Percentiles rank a stretch among this genome's conserved stretches.
These are phyloP conservation scores for Celoporthe dispersa DNA, from an alignment of 2,329 filamentous ascomycete genomes.

Conservation along the genomic window DNA sequence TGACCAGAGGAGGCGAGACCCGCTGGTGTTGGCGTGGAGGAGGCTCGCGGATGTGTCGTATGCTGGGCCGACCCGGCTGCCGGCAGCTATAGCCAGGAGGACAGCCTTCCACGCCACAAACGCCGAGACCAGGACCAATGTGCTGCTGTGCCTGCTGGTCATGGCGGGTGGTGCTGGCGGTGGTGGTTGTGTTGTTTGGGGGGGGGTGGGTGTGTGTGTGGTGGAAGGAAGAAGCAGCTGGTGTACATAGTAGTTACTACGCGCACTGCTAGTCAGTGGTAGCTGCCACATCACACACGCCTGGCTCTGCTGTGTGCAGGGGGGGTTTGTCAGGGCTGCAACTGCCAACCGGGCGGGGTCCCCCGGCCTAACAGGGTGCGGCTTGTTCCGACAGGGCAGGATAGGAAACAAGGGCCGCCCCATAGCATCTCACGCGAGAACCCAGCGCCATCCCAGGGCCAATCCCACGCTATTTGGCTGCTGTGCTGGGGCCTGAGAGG, in stretches of 20 bases:
- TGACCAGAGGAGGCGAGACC: constrained; percentile 41
- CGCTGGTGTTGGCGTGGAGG: constrained; percentile 34
- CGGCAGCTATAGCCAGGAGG: constrained; percentile 64
- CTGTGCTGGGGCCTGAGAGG: too few species aligned
- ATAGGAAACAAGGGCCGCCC: not conserved
- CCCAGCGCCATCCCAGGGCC: too few species aligned
- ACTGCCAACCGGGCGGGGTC: not conserved
- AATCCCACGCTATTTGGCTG: too few species aligned
- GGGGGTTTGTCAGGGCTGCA: not conserved
- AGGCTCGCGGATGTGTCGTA: constrained; percentile 79
- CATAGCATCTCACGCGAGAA: too few species aligned
- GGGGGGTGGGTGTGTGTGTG: not conserved
- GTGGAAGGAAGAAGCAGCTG: not conserved
- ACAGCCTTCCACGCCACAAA: constrained; percentile 68
- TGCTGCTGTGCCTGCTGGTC: constrained; percentile 21
- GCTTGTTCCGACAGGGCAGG: not conserved
- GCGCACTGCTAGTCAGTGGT: too few species aligned
- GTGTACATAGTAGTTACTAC: too few species aligned
- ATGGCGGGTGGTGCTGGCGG: too few species aligned
- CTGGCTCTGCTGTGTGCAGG: not conserved
- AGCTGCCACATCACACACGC: not conserved
- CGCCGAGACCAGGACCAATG: constrained; percentile 45
- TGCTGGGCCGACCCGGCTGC: constrained; percentile 57
- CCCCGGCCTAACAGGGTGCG: not conserved
- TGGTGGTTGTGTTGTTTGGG: not conserved